These are phyloP conservation scores for Digitaria exilis DNA, from an alignment of 202 grass and related monocot species.

Conservation along the genomic window DNA sequence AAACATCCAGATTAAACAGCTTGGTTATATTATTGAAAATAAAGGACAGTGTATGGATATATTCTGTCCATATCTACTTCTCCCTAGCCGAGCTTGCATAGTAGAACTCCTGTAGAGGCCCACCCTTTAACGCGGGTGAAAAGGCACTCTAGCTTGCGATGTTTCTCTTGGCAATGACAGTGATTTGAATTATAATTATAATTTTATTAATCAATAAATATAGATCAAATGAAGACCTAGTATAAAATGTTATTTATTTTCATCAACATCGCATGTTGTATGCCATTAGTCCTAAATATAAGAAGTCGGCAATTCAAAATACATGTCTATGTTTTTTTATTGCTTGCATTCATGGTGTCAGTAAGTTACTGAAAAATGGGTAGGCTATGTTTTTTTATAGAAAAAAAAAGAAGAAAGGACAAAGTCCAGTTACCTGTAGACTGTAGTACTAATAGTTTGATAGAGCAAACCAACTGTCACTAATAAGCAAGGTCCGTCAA, in stretches of 20 bases:
- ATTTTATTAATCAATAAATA: neutral
- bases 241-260: neutral
- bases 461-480: neutral
- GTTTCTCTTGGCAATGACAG: neutral
- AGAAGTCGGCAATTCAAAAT: neutral
- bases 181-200: too few species aligned
- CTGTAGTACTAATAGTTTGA: neutral
- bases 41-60: slow-evolving; percentile 4
- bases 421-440: neutral
- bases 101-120: neutral
- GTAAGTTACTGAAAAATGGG: neutral
- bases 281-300: neutral
- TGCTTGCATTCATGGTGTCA: neutral
- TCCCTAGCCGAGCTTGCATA: neutral
- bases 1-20: slow-evolving; percentile 18
- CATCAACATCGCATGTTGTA: neutral
- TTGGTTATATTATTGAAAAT: neutral
- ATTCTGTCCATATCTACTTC: slow-evolving; percentile 13
- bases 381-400: neutral
- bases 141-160: neutral
- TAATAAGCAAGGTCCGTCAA: neutral
- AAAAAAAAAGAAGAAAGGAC: neutral
- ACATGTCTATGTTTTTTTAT: neutral
- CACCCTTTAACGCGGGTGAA: neutral
- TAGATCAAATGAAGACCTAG: neutral